These are phyloP conservation scores for Rhizopus sp. DNA, from an alignment of 371 early-diverging fungal species.

Conservation along the genomic window DNA sequence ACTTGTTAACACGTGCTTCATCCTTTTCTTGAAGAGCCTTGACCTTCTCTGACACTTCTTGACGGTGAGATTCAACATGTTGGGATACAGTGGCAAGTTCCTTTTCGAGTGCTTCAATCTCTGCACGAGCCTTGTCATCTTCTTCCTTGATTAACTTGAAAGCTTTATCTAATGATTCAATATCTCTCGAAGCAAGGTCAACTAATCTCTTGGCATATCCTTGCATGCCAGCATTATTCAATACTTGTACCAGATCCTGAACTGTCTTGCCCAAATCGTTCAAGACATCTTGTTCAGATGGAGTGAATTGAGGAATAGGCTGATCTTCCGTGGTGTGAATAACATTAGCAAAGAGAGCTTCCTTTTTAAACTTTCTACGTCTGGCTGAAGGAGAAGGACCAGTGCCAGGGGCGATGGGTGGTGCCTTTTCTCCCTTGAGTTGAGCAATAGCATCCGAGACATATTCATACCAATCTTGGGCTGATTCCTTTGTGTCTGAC, in stretches of 20 bases:
- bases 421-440: conserved; percentile 33
- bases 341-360: conserved; percentile 36
- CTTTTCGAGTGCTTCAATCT: conserved; percentile 16
- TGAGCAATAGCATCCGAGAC: conserved; percentile 36
- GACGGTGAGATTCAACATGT: conserved; percentile 16
- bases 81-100: conserved; percentile 5
- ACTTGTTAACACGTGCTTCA: conserved; percentile 33
- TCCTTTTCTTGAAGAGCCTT: conserved; percentile 24
- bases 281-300: conserved; percentile 19
- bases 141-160: conserved; percentile 28
- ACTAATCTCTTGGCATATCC: conserved; percentile 45
- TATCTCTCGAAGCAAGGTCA: conserved; percentile 38
- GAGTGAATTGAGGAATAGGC: conserved; percentile 22
- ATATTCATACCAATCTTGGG: conserved; percentile 44
- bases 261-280: conserved; percentile 38
- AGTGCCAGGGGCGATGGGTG: conserved; percentile 22
- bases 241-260: conserved; percentile 28
- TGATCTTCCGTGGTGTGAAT: conserved; percentile 30
- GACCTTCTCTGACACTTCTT: conserved; percentile 22
- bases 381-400: conserved; percentile 25
- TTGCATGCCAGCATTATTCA: conserved; percentile 46
- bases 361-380: conserved; percentile 12
- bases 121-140: conserved; percentile 20
- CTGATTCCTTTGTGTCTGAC: conserved; percentile 27
- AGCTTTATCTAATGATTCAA: conserved; percentile 29